These are phyloP conservation scores for Aurantiochytrium sp. DNA, from an alignment of 108 stramenopile genomes.

Conservation along the genomic window DNA sequence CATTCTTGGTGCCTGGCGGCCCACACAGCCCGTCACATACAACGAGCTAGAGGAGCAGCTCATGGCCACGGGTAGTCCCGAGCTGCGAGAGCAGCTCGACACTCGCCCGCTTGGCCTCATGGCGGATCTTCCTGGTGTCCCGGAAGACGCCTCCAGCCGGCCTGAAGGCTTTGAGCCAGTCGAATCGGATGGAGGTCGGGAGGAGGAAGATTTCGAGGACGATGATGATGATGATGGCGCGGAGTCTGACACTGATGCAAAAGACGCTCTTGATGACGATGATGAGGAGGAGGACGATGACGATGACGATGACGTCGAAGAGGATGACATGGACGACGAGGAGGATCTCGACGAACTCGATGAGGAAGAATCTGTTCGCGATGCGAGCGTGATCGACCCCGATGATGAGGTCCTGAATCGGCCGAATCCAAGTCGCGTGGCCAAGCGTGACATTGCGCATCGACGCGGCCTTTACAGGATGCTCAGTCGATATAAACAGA, in stretches of 20 bases:
- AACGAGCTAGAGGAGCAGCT: not conserved
- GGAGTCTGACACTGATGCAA: not conserved
- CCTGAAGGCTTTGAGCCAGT: not conserved
- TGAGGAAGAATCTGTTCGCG: not conserved
- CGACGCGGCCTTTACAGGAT: not conserved
- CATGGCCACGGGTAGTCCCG: not conserved
- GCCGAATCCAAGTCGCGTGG: not conserved
- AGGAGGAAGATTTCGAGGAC: not conserved
- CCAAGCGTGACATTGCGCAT: not conserved
- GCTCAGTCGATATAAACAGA: not conserved
- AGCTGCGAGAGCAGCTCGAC: not conserved
- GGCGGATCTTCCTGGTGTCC: not conserved
- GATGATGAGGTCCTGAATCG: not conserved
- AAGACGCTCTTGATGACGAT: not conserved
- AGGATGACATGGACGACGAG: not conserved
- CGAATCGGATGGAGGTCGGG: not conserved
- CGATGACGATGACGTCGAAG: not conserved
- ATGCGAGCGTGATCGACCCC: not conserved
- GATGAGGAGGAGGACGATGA: not conserved
- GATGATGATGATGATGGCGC: not conserved
- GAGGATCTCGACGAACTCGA: not conserved
- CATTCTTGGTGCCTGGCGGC: not conserved
- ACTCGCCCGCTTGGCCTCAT: not conserved
- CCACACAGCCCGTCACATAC: not conserved
- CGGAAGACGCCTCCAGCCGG: too few species aligned